A percentile compares a stretch with the other conserved stretches of the same genome.
Evolutionary conservation across 116 monocot species (phyloP).

Genomic region (Posidonia oceanica): DNA sequence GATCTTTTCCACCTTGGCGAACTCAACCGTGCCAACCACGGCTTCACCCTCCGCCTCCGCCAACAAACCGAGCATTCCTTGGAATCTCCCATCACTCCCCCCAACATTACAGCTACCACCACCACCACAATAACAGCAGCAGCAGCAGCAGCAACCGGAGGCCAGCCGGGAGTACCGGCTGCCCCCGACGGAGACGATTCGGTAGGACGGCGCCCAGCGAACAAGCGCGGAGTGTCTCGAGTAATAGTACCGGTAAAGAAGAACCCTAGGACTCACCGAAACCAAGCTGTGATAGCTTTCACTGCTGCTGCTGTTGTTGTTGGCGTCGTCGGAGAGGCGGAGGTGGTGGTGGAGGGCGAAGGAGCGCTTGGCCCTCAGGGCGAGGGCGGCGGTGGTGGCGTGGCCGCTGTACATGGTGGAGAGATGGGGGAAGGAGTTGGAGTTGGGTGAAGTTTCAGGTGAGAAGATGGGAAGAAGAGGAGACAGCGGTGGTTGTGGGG

Average conservation of each 20-base stretch:
- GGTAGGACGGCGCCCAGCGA: slow-evolving; percentile 30
- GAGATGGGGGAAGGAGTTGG: slow-evolving; percentile 9
- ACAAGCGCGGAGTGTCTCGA: slow-evolving; percentile 27
- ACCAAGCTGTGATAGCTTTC: not conserved
- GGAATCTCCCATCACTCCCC: slow-evolving; percentile 8
- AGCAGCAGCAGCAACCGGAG: not conserved
- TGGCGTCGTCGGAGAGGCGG: slow-evolving; percentile 3
- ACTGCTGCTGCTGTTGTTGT: not conserved
- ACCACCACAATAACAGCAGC: not conserved
- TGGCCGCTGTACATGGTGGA: slow-evolving; percentile 10
- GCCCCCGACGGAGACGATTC: slow-evolving; percentile 12
- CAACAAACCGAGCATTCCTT: slow-evolving; percentile 12
- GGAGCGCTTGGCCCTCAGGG: slow-evolving; percentile 9
- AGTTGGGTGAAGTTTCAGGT: not conserved
- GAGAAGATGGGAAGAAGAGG: not conserved
- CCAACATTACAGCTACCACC: not conserved
- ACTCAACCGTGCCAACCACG: not conserved
- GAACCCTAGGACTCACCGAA: slow-evolving; percentile 20
- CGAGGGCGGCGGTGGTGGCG: not conserved
- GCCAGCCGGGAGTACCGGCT: not conserved
- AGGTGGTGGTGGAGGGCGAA: not conserved
- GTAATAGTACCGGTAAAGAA: slow-evolving; percentile 19
- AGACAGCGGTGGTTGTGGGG: not conserved
- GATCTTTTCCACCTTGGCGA: slow-evolving; percentile 10
- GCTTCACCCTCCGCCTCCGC: slow-evolving; percentile 2